Conservation (phyloP, 805 yeast genomes). For the Ogataea philodendri region DNA sequence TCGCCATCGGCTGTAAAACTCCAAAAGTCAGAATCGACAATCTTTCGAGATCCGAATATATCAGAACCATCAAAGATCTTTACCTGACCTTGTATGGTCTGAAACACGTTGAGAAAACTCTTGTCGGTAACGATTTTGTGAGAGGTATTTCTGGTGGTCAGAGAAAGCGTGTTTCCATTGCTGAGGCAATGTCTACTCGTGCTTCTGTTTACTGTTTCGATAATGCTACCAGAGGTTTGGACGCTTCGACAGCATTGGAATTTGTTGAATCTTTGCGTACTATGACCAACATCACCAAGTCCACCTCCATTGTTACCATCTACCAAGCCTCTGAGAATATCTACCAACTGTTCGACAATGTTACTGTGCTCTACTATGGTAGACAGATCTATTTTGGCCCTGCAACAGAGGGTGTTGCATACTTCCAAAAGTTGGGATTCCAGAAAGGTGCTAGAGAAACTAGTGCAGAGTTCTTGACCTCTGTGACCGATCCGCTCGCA, state of each 20-base stretch:
- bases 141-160: conserved; percentile 76
- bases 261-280: conserved; percentile 59
- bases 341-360: conserved; percentile 58
- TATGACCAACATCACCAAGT: conserved; percentile 52
- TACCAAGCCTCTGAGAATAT: conserved; percentile 69
- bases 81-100: conserved; percentile 55
- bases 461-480: conserved; percentile 64
- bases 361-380: conserved; percentile 59
- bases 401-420: conserved; percentile 49
- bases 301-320: conserved; percentile 62
- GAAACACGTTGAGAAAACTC: conserved; percentile 57
- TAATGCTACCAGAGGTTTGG: conserved; percentile 70
- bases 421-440: conserved; percentile 60
- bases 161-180: conserved; percentile 68
- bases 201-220: conserved; percentile 62
- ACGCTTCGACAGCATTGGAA: conserved; percentile 68
- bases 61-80: conserved; percentile 44
- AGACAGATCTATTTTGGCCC: conserved; percentile 62
- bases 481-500: conserved; percentile 65
- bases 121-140: conserved; percentile 65
- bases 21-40: conserved; percentile 47
- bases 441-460: conserved; percentile 62
- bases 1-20: conserved; percentile 55
- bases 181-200: conserved; percentile 56
- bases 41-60: conserved; percentile 39